phyloP scores from a whole-genome alignment of 2,329 filamentous ascomycete genomes.

The Pochonia chlamydosporia region DNA sequence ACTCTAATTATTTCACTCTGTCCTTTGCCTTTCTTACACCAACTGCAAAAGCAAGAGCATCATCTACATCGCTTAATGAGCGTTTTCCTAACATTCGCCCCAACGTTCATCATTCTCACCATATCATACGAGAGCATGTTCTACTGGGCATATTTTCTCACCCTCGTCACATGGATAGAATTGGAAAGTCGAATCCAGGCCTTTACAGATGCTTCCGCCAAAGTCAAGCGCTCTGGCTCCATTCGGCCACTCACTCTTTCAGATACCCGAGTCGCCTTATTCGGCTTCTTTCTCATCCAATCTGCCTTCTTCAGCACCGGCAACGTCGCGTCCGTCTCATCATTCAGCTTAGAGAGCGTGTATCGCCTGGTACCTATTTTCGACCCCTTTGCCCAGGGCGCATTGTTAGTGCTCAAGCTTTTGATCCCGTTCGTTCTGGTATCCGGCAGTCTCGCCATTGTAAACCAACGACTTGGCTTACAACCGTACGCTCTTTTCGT shows the following conservation, averaged over 20 bases:
- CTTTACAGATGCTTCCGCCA: constrained; percentile 10
- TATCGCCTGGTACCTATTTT: constrained; percentile 84
- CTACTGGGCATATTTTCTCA: constrained; percentile 82
- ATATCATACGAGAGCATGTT: constrained; percentile 97
- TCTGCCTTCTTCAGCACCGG: constrained; percentile 96
- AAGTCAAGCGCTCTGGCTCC: not conserved
- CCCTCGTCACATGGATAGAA: constrained; percentile 83
- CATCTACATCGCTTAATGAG: constrained; percentile 86
- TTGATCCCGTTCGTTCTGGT: constrained; percentile 91
- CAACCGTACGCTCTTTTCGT: constrained; percentile 89
- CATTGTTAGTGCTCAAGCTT: constrained; percentile 80
- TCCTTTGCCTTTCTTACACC: constrained; percentile 76
- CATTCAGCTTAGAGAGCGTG: constrained; percentile 90
- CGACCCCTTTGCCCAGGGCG: constrained; percentile 86
- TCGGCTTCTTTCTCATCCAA: constrained; percentile 92
- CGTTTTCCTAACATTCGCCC: constrained; percentile 88
- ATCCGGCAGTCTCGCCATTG: constrained; percentile 83
- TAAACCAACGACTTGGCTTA: constrained; percentile 79
- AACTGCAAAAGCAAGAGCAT: constrained; percentile 72
- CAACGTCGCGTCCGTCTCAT: constrained; percentile 89
- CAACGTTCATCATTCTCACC: constrained; percentile 89
- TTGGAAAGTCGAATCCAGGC: constrained; percentile 68
- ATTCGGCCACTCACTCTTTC: constrained; percentile 65
- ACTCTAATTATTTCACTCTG: constrained; percentile 74
- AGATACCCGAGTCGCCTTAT: constrained; percentile 84